Evolutionary conservation across 805 yeast species (phyloP), one percentile per base, ranked within the genome.

Genomic region (Kodamaea nitidulidarum): DNA sequence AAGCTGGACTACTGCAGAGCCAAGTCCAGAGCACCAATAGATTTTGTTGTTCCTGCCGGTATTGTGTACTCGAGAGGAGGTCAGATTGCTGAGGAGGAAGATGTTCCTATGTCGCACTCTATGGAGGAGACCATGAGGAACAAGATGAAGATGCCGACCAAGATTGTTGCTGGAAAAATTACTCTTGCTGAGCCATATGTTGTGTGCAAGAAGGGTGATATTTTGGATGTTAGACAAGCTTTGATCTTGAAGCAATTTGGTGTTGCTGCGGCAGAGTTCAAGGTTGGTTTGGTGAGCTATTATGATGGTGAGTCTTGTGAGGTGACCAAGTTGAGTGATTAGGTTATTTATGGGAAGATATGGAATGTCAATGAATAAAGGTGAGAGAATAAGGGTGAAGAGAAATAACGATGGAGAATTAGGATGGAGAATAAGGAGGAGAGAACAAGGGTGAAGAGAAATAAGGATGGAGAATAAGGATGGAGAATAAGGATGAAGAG

Each of bases 61-160:
- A 75, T 88, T 38, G 82, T 93, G 7, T 90, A 88, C 62, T 86
- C 98, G 15, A 82, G 96, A 60, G 99, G 96, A 54, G 98, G 98
- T 15, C 95, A 87, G 65, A 69, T 90, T 37, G 74, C 96, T 21
- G 65, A 60, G 16, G 97, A 88, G 57, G 98, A 93, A 48, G 99
- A 93, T 62, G 88, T 93, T 15, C 96, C 97, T 51, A 81, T 93
- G 85, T 83, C 95, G 9, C 98, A 93, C 60, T 88, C 98, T 4
- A 75, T 95, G 67, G 98, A 93, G 65, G 87, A 88, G 54, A 87
- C 95, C 29, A 64, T 93, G 56, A 84, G 98, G 72, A 85, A 80
- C 63, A 84, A 84, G 58, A 80, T 80, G 50, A 90, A 91, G 58
- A 78, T 93, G 51, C 98, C 98, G 51, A 90, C 98, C 4, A 82